Evolutionary conservation across 225 moss, liverwort and hornwort genomes (phyloP).

Genomic region (Bryoerythrophyllum caledonicum): DNA sequence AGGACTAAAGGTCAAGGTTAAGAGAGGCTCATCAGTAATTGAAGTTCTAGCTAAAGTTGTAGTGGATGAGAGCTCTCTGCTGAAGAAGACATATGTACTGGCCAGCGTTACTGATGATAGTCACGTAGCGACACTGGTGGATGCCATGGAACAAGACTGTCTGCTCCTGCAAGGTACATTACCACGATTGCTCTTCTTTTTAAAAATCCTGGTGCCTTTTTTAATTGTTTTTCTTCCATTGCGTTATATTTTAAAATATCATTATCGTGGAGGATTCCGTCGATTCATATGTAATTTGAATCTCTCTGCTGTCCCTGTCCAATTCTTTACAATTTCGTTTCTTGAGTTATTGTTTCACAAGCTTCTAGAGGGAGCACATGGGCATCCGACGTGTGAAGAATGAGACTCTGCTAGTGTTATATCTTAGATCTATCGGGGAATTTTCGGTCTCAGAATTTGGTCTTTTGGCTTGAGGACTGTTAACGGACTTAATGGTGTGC

Average conservation of each 20-base stretch:
- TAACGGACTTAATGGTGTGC: background rate
- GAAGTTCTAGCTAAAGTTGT: slow-evolving; percentile 55
- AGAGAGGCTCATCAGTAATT: slow-evolving; percentile 43
- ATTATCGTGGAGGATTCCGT: slow-evolving; percentile 2
- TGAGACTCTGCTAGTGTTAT: background rate
- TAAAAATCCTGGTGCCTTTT: background rate
- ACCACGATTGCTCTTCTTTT: background rate
- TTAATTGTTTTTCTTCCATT: background rate
- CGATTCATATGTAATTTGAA: background rate
- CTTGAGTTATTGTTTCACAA: background rate
- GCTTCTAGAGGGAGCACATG: background rate
- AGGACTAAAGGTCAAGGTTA: slow-evolving; percentile 55
- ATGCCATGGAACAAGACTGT: slow-evolving; percentile 66
- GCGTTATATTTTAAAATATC: background rate
- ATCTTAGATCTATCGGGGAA: background rate
- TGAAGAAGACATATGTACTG: slow-evolving; percentile 56
- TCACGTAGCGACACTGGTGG: slow-evolving; percentile 57
- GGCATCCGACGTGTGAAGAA: background rate
- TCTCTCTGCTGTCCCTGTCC: background rate
- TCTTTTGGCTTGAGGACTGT: background rate
- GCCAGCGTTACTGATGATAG: slow-evolving; percentile 37
- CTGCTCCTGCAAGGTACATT: slow-evolving; percentile 49
- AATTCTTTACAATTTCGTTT: background rate
- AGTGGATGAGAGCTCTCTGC: slow-evolving; percentile 48
- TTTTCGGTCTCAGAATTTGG: background rate